phyloP scores from a whole-genome alignment of 1,139 yeast species.

The Blastobotrys proliferans region DNA sequence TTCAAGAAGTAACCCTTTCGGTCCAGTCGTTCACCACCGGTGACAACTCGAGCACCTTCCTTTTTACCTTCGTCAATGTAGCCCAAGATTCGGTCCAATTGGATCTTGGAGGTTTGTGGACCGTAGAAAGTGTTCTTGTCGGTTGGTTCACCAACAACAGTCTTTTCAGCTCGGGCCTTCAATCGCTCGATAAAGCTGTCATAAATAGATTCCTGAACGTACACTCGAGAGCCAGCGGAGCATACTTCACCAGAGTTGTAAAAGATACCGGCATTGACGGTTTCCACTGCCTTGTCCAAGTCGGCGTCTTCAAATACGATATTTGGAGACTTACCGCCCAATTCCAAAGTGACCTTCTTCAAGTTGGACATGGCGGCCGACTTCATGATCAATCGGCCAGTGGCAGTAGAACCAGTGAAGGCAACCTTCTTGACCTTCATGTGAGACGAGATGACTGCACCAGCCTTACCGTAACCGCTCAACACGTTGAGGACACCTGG shows the following conservation, averaged over 20 bases:
- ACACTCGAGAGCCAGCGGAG: conserved; percentile 76
- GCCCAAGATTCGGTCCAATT: conserved; percentile 65
- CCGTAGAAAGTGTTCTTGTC: conserved; percentile 70
- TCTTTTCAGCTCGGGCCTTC: conserved; percentile 45
- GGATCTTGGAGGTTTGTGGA: conserved; percentile 72
- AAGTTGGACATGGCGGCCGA: conserved; percentile 61
- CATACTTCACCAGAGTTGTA: conserved; percentile 81
- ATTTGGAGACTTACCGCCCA: conserved; percentile 80
- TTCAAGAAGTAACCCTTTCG: conserved; percentile 67
- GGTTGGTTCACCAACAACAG: conserved; percentile 67
- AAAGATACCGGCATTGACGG: conserved; percentile 55
- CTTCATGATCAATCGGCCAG: conserved; percentile 69
- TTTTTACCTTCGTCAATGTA: conserved; percentile 66
- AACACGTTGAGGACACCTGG: conserved; percentile 73
- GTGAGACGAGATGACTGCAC: conserved; percentile 69
- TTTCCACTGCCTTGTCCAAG: conserved; percentile 46
- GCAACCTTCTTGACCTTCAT: conserved; percentile 71
- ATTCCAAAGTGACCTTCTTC: conserved; percentile 73
- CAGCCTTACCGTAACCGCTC: conserved; percentile 73
- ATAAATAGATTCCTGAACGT: conserved; percentile 67
- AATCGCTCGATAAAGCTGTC: conserved; percentile 55
- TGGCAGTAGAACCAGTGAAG: conserved; percentile 80
- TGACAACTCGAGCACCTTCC: conserved; percentile 67
- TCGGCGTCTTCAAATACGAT: conserved; percentile 68
- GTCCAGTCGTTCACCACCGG: conserved; percentile 67